Evolutionary conservation across 176 grass and related monocot genomes (phyloP).

Genomic region (barley (Hordeum vulgare)): DNA sequence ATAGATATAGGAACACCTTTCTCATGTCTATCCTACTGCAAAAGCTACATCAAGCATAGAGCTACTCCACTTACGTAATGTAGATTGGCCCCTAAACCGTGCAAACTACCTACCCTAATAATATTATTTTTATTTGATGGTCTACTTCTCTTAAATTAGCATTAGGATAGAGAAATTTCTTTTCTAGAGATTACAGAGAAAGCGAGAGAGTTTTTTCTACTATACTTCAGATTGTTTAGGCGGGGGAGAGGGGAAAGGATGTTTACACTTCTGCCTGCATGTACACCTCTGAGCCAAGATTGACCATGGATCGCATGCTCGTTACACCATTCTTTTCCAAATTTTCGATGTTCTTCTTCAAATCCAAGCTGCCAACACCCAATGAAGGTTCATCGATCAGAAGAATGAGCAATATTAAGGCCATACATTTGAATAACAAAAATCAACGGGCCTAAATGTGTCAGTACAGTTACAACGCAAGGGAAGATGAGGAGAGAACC

Average conservation of each 20-base stretch:
- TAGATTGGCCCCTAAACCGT: neutral
- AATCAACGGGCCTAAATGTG: neutral
- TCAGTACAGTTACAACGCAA: neutral
- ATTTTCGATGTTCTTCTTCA: slow-evolving; percentile 90
- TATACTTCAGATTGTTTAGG: neutral
- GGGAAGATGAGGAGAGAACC: neutral
- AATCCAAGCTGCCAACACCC: slow-evolving; percentile 49
- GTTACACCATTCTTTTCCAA: slow-evolving; percentile 83
- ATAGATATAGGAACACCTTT: neutral
- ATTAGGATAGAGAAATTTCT: neutral
- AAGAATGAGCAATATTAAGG: neutral
- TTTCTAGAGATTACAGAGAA: neutral
- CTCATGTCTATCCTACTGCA: neutral
- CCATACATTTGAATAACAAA: neutral
- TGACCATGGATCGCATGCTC: slow-evolving; percentile 75
- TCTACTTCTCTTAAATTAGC: neutral
- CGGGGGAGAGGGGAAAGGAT: slow-evolving; percentile 6
- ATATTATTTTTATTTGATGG: neutral
- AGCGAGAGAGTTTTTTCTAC: neutral
- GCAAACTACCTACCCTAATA: neutral
- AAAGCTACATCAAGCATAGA: neutral
- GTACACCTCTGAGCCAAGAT: slow-evolving; percentile 94
- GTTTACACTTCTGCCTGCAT: slow-evolving; percentile 85
- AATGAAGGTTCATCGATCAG: neutral
- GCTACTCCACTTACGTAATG: neutral